phyloP scores from a whole-genome alignment of 805 yeast species.

The Kuraishia piskuri region DNA sequence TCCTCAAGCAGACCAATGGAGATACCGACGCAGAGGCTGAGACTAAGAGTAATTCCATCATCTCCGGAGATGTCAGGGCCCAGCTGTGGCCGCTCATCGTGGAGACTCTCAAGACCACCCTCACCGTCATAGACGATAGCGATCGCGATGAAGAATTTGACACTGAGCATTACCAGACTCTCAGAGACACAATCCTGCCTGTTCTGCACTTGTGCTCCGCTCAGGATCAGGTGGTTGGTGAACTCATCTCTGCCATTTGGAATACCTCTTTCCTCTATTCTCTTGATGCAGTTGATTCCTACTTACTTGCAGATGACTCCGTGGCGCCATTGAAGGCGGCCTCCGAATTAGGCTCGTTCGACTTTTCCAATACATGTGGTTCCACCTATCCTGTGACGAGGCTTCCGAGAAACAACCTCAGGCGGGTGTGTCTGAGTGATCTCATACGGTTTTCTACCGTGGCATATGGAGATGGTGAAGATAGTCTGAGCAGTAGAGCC shows the following conservation, averaged over 20 bases:
- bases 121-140: slow-evolving; percentile 20
- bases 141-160: slow-evolving; percentile 24
- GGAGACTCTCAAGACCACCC: slow-evolving; percentile 30
- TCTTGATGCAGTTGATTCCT: slow-evolving; percentile 43
- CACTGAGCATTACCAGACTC: slow-evolving; percentile 30
- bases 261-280: slow-evolving; percentile 50
- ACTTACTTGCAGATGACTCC: slow-evolving; percentile 11
- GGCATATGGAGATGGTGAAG: slow-evolving; percentile 11
- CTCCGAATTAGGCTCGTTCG: slow-evolving; percentile 26
- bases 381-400: slow-evolving; percentile 43
- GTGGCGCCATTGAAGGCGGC: slow-evolving; percentile 25
- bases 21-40: not conserved
- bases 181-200: slow-evolving; percentile 34
- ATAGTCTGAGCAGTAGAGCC: slow-evolving; percentile 6
- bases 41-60: not conserved
- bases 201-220: slow-evolving; percentile 22
- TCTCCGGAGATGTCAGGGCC: slow-evolving; percentile 10
- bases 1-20: slow-evolving; percentile 8
- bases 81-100: slow-evolving; percentile 33
- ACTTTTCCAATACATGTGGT: slow-evolving; percentile 48
- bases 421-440: slow-evolving; percentile 49
- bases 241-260: slow-evolving; percentile 44
- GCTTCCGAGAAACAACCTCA: slow-evolving; percentile 36
- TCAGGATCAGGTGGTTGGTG: slow-evolving; percentile 25
- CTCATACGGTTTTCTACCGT: slow-evolving; percentile 32